phyloP scores from a whole-genome alignment of 805 yeast genomes.

The Ogataea zsoltii region DNA sequence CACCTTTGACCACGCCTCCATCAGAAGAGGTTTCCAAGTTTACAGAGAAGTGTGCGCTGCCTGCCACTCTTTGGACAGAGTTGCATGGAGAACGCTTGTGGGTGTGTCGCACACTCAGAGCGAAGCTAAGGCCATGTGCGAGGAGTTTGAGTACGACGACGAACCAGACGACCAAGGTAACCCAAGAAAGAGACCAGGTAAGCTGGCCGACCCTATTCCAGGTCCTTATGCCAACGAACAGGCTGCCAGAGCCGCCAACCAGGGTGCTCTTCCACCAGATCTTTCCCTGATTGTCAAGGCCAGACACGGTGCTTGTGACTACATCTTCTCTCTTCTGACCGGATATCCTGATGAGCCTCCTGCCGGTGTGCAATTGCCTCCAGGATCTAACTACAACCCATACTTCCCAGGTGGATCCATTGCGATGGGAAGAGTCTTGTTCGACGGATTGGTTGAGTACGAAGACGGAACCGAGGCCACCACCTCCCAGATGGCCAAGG shows the following conservation, averaged over 20 bases:
- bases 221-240: constrained; percentile 97
- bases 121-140: constrained; percentile 92
- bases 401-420: constrained; percentile 99
- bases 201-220: constrained; percentile 92
- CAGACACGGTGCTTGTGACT: constrained; percentile 97
- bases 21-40: constrained; percentile 98
- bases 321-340: constrained; percentile 90
- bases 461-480: constrained; percentile 99
- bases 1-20: constrained; percentile 90
- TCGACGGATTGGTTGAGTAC: constrained; percentile 95
- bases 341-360: constrained; percentile 99
- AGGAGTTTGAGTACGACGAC: constrained; percentile 96
- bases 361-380: constrained; percentile 91
- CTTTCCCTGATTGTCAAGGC: constrained; percentile 96
- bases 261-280: constrained; percentile 99
- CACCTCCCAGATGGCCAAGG: constrained; percentile 99
- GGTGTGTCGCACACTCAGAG: constrained; percentile 92
- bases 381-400: constrained; percentile 97
- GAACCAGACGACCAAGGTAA: constrained; percentile 95
- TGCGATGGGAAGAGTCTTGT: constrained; percentile 98
- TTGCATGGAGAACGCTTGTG: constrained; percentile 97
- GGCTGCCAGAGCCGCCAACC: constrained; percentile 99
- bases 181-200: constrained; percentile 98
- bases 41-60: constrained; percentile 99
- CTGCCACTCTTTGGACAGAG: constrained; percentile 94